phyloP scores from a whole-genome alignment of 2,329 filamentous ascomycete genomes.

The Aspergillus tubingensis region DNA sequence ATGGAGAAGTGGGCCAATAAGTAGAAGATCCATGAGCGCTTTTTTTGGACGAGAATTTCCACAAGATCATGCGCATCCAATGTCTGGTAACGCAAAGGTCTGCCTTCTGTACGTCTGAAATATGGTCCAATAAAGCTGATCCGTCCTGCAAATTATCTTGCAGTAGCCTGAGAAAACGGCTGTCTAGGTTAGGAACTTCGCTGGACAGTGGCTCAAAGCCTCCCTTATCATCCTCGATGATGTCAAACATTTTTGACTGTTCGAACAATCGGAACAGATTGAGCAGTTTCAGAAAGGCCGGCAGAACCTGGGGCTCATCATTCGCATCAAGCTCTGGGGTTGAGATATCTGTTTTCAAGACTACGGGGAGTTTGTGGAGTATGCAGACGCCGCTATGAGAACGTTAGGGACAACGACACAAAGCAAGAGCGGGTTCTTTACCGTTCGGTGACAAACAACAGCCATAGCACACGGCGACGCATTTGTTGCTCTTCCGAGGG shows the following conservation, averaged over 20 bases:
- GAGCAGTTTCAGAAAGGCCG: conserved; percentile 53
- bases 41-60: conserved; percentile 44
- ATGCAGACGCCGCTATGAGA: conserved; percentile 50
- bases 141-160: conserved; percentile 49
- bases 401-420: not conserved
- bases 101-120: conserved; percentile 53
- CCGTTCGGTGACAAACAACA: conserved; percentile 53
- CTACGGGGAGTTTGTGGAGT: conserved; percentile 53
- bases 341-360: conserved; percentile 45
- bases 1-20: conserved; percentile 9
- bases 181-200: conserved; percentile 34
- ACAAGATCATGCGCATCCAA: conserved; percentile 55
- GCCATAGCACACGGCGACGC: conserved; percentile 50
- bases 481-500: conserved; percentile 47
- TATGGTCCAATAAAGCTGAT: conserved; percentile 40
- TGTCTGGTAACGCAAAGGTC: conserved; percentile 54
- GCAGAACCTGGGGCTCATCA: conserved; percentile 49
- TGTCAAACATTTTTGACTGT: conserved; percentile 52
- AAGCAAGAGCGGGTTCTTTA: not conserved
- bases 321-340: conserved; percentile 42
- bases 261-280: conserved; percentile 56
- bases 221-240: conserved; percentile 39
- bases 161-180: conserved; percentile 29
- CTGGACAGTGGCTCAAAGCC: conserved; percentile 3
- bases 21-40: conserved; percentile 27